Conservation (phyloP, 2,329 filamentous ascomycete species). For the Monosporascus sp. region DNA sequence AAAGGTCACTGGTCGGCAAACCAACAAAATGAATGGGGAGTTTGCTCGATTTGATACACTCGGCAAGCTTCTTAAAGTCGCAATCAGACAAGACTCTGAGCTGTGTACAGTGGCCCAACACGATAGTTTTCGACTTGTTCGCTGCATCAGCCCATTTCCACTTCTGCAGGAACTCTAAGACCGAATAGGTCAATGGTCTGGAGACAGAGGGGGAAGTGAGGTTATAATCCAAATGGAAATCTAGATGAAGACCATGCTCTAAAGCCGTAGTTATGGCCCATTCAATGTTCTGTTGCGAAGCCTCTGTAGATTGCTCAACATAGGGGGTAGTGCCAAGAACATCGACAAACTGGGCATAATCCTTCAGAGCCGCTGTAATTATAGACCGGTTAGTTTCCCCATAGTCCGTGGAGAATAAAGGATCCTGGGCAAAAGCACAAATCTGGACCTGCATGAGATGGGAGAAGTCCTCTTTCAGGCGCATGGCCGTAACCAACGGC, state of each 20-base stretch:
- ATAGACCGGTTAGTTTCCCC: slow-evolving; percentile 47
- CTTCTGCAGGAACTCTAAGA: slow-evolving; percentile 44
- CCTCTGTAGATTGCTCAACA: slow-evolving; percentile 49
- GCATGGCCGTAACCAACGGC: slow-evolving; percentile 45
- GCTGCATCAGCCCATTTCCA: slow-evolving; percentile 39
- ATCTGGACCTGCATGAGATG: slow-evolving; percentile 57
- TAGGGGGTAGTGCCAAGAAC: slow-evolving; percentile 66
- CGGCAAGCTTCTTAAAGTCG: slow-evolving; percentile 44
- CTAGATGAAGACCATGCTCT: slow-evolving; percentile 48
- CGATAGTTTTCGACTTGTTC: slow-evolving; percentile 41
- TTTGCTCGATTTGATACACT: slow-evolving; percentile 36
- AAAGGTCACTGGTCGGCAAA: slow-evolving; percentile 64
- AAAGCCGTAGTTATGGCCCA: slow-evolving; percentile 57
- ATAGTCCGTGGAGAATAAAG: slow-evolving; percentile 51
- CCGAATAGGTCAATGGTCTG: slow-evolving; percentile 47
- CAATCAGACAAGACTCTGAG: slow-evolving; percentile 48
- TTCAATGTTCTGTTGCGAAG: slow-evolving; percentile 50
- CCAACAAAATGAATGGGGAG: slow-evolving; percentile 63
- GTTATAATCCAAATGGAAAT: slow-evolving; percentile 70
- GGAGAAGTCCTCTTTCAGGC: slow-evolving; percentile 49
- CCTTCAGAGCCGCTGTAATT: slow-evolving; percentile 26
- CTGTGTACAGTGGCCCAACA: slow-evolving; percentile 64
- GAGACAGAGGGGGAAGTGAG: slow-evolving; percentile 35
- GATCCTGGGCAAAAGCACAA: slow-evolving; percentile 66
- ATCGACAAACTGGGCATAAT: slow-evolving; percentile 37